These are phyloP conservation scores for Aspergillus fructus DNA, from an alignment of 2,329 filamentous ascomycete genomes.

Conservation along the genomic window DNA sequence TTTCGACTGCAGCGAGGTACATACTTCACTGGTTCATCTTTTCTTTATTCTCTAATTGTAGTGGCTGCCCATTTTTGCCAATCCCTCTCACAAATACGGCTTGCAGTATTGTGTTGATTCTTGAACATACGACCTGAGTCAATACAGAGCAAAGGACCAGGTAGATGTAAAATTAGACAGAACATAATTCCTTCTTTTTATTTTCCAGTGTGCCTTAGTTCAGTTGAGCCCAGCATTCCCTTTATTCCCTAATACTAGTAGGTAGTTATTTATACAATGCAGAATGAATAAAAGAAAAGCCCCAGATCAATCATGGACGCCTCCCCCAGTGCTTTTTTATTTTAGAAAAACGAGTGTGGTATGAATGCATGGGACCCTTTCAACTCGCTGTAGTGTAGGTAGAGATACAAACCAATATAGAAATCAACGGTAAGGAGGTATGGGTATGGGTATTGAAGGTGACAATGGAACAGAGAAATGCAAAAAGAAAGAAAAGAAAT, in stretches of 20 bases:
- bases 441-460: background rate
- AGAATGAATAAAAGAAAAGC: background rate
- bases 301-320: background rate
- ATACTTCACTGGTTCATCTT: background rate
- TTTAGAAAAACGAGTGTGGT: background rate
- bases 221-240: too few species aligned
- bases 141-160: background rate
- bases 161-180: background rate
- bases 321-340: background rate
- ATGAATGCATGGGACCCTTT: background rate
- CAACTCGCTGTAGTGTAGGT: background rate
- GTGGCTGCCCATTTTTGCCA: background rate
- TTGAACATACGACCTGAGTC: background rate
- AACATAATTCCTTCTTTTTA: background rate
- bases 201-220: background rate
- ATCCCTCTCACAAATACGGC: too few species aligned
- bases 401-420: background rate
- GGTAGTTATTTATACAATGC: constrained; percentile 4
- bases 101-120: background rate
- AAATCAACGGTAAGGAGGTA: background rate
- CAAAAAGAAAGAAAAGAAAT: background rate
- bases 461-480: background rate
- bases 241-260: background rate
- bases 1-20: background rate
- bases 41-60: background rate